phyloP scores from a whole-genome alignment of 768 basidiomycete species.

The Rhizopogon rudus region DNA sequence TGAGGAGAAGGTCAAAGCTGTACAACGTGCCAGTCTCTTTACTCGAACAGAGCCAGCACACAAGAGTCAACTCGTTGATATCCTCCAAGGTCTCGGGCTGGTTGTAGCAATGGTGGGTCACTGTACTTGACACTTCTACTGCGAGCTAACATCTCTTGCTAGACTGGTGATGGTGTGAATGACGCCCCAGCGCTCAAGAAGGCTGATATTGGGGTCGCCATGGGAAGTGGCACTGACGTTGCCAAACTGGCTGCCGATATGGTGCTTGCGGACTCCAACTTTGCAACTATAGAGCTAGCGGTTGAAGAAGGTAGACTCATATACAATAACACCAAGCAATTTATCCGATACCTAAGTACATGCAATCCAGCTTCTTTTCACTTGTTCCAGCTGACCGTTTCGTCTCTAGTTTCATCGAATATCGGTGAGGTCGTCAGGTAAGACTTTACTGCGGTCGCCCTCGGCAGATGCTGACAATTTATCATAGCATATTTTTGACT shows the following conservation, averaged over 20 bases:
- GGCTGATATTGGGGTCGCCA: conserved; percentile 97
- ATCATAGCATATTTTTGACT: conserved; percentile 84
- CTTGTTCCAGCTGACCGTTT: conserved; percentile 5
- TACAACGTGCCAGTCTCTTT: conserved; percentile 86
- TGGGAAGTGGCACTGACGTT: conserved; percentile 99
- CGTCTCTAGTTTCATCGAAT: conserved; percentile 75
- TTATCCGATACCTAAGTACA: conserved; percentile 96
- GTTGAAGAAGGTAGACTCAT: conserved; percentile 97
- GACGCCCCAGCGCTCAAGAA: conserved; percentile 96
- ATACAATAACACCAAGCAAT: conserved; percentile 99
- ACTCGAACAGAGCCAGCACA: conserved; percentile 92
- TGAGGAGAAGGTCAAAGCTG: conserved; percentile 80
- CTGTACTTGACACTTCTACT: conserved; percentile 7
- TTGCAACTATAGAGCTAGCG: conserved; percentile 93
- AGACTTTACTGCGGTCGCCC: not conserved
- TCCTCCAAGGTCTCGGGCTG: conserved; percentile 85
- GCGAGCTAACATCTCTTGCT: conserved; percentile 8
- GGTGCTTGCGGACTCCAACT: conserved; percentile 97
- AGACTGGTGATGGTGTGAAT: conserved; percentile 98
- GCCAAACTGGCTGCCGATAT: conserved; percentile 98
- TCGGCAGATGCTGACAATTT: conserved; percentile 1
- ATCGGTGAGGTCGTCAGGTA: conserved; percentile 92
- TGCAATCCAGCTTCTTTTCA: conserved; percentile 10
- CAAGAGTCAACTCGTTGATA: conserved; percentile 91
- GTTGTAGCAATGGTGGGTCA: conserved; percentile 88